phyloP scores from a whole-genome alignment of 1,284 basidiomycete genomes.

The Ustilago cynodontis region DNA sequence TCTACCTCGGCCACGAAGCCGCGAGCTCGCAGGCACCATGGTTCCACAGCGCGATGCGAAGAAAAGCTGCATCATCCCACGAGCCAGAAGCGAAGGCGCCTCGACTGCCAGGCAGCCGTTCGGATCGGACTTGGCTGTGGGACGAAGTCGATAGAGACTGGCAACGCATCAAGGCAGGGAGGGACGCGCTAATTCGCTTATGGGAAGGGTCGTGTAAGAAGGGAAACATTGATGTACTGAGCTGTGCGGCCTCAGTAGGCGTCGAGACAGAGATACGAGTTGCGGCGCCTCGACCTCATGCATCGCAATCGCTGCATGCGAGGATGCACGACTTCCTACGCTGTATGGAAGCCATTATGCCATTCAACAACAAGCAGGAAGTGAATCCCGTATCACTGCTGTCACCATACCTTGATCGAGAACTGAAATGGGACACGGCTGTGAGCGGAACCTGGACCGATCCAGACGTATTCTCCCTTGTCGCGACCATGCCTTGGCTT shows the following conservation, averaged over 20 bases:
- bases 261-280: neutral
- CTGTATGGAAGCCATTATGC: too few species aligned
- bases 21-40: too few species aligned
- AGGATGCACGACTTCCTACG: too few species aligned
- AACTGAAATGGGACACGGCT: neutral
- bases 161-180: neutral
- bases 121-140: neutral
- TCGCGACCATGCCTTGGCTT: constrained; percentile 10
- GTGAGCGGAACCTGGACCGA: constrained; percentile 12
- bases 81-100: too few species aligned
- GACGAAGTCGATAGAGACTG: neutral
- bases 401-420: too few species aligned
- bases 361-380: too few species aligned
- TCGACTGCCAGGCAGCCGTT: too few species aligned
- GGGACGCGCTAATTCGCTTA: neutral
- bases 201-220: neutral
- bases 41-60: too few species aligned
- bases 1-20: too few species aligned
- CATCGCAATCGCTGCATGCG: too few species aligned
- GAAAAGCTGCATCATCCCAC: too few species aligned
- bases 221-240: neutral
- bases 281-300: neutral
- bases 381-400: too few species aligned
- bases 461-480: constrained; percentile 18
- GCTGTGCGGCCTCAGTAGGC: neutral